A percentile compares a stretch with the other conserved stretches of the same genome.
These are phyloP conservation scores for Plasmodium billcollinsi DNA, from an alignment of 169 alveolate genomes.

Conservation along the genomic window DNA sequence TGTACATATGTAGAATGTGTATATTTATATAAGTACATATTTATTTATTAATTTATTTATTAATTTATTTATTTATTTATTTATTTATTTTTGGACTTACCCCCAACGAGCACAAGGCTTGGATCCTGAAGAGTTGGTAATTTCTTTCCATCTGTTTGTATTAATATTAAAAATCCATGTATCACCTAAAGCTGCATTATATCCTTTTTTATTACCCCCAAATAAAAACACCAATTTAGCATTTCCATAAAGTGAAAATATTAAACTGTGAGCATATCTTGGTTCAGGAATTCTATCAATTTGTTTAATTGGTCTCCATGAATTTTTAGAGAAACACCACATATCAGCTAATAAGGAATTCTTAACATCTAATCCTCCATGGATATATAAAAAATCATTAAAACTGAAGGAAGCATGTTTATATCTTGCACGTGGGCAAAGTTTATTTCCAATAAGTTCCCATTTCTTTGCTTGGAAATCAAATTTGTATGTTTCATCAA, in stretches of 20 bases:
- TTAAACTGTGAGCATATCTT: slow-evolving; percentile 72
- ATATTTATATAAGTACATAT: neutral
- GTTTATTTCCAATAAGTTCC: slow-evolving; percentile 18
- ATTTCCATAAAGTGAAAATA: slow-evolving; percentile 37
- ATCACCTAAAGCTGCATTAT: slow-evolving; percentile 57
- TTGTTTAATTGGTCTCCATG: slow-evolving; percentile 44
- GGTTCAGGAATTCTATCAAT: slow-evolving; percentile 16
- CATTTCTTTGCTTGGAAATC: slow-evolving; percentile 74
- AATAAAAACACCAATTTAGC: slow-evolving; percentile 35
- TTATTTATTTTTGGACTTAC: slow-evolving; percentile 8
- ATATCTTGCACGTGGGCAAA: slow-evolving; percentile 47
- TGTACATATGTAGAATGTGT: neutral
- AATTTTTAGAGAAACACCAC: slow-evolving; percentile 33
- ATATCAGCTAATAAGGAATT: slow-evolving; percentile 30
- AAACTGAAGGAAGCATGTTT: slow-evolving; percentile 66
- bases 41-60: neutral
- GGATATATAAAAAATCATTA: slow-evolving; percentile 47
- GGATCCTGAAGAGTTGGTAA: slow-evolving; percentile 24
- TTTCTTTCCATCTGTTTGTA: slow-evolving; percentile 42
- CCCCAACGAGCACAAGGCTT: slow-evolving; percentile 78
- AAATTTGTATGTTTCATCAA: slow-evolving; percentile 65
- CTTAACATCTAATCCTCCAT: slow-evolving; percentile 53
- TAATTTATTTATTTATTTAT: neutral
- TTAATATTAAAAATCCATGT: slow-evolving; percentile 59
- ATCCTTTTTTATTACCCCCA: slow-evolving; percentile 74